Conservation (phyloP, 108 stramenopile species). For the Pseudonitzschia multistriata region DNA sequence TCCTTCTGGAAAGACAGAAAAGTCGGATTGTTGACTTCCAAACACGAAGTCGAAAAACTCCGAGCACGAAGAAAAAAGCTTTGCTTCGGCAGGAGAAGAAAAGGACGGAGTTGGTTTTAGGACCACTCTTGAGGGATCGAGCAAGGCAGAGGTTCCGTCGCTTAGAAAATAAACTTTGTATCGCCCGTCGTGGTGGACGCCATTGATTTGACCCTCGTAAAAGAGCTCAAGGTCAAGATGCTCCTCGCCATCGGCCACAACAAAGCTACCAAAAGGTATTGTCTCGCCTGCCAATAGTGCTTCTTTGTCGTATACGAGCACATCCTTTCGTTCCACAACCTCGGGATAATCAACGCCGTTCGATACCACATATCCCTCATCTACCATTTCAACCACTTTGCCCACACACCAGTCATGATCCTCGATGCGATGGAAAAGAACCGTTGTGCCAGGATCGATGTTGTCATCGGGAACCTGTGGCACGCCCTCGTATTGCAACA, state of each 20-base stretch:
- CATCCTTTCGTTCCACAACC: background rate
- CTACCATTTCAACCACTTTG: background rate
- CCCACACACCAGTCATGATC: background rate
- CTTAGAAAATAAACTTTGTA: background rate
- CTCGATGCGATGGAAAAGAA: background rate
- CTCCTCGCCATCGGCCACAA: background rate
- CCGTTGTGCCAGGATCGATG: background rate
- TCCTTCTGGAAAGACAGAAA: background rate
- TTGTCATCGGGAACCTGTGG: background rate
- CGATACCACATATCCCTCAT: background rate
- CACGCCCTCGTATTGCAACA: background rate
- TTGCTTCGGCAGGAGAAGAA: background rate
- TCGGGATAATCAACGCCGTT: background rate
- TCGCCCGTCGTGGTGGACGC: background rate
- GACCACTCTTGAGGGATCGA: background rate
- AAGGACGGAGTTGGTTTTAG: background rate
- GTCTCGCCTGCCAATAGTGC: background rate
- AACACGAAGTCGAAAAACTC: background rate
- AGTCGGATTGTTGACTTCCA: background rate
- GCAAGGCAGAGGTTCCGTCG: background rate
- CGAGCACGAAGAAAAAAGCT: background rate
- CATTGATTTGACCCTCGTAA: conserved; percentile 1
- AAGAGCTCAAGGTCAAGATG: background rate
- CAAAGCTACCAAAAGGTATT: background rate
- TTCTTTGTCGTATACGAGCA: background rate